Percentiles rank a stretch among this genome's conserved stretches.
phyloP scores from a whole-genome alignment of 2,329 filamentous ascomycete species.

The Ustilaginoidea virens region DNA sequence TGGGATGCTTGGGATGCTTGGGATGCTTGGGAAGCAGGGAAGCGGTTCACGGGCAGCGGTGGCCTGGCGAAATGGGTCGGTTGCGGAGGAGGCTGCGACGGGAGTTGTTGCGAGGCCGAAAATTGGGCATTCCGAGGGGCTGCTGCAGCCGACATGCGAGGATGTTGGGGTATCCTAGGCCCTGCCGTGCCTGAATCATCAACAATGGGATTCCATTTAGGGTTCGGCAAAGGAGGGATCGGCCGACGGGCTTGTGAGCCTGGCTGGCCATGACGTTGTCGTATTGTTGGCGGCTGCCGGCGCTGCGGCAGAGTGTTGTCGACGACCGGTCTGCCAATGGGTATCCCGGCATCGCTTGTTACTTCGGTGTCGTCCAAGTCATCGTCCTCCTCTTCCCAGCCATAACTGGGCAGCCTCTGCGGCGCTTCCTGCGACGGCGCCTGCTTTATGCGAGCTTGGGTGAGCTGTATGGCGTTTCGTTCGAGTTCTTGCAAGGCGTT shows the following conservation, averaged over 20 bases:
- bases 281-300: conserved; percentile 15
- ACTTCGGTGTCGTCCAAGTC: conserved; percentile 44
- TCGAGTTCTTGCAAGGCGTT: conserved; percentile 46
- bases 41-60: conserved; percentile 10
- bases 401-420: conserved; percentile 19
- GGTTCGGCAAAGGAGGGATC: conserved; percentile 18
- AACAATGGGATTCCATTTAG: conserved; percentile 22
- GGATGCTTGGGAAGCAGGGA: conserved; percentile 16
- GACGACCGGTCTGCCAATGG: conserved; percentile 19
- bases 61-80: too few relatives aligned
- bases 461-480: conserved; percentile 45
- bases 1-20: conserved; percentile 14
- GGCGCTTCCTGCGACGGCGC: conserved; percentile 10
- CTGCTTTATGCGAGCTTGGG: conserved; percentile 25
- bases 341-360: conserved; percentile 29
- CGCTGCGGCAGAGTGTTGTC: conserved; percentile 21
- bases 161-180: too few relatives aligned
- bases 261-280: too few relatives aligned
- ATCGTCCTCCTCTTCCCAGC: conserved; percentile 39
- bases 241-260: conserved; percentile 13
- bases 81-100: too few relatives aligned
- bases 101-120: too few relatives aligned
- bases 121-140: too few relatives aligned
- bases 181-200: too few relatives aligned
- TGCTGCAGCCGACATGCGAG: too few relatives aligned